These are phyloP conservation scores for Saturnispora galanensis DNA, from an alignment of 805 yeast genomes.

Conservation along the genomic window DNA sequence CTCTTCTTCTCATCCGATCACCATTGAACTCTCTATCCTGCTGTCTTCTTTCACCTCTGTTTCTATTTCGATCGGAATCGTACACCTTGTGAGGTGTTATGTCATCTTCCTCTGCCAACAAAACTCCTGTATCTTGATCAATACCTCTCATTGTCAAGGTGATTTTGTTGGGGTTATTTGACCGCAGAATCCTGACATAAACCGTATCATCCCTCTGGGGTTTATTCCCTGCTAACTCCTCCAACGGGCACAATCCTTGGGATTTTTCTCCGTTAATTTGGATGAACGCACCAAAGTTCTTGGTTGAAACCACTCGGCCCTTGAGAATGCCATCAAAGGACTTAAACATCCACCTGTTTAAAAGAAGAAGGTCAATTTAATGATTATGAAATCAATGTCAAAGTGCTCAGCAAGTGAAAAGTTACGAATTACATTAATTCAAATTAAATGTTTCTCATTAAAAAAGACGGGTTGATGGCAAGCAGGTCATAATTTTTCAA, in stretches of 20 bases:
- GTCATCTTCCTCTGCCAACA: not conserved
- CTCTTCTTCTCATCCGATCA: conserved; percentile 8
- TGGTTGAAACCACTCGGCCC: conserved; percentile 53
- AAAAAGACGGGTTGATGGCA: not conserved
- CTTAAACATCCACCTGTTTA: conserved; percentile 1
- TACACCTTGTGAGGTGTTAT: too few relatives aligned
- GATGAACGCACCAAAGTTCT: conserved; percentile 73
- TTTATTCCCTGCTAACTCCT: conserved; percentile 42
- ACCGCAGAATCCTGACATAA: conserved; percentile 45
- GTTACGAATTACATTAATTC: too few relatives aligned
- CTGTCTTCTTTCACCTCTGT: not conserved
- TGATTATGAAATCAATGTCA: too few relatives aligned
- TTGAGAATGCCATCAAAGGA: conserved; percentile 30
- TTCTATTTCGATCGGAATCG: not conserved
- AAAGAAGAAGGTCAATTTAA: too few relatives aligned
- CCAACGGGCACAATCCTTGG: conserved; percentile 70
- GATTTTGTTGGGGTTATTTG: conserved; percentile 36
- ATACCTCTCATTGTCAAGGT: conserved; percentile 61
- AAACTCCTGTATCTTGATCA: conserved; percentile 57
- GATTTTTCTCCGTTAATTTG: conserved; percentile 29
- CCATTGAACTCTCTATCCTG: not conserved
- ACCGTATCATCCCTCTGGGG: conserved; percentile 51
- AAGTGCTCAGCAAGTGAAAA: too few relatives aligned
- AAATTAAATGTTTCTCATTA: not conserved
- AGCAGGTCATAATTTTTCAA: not conserved